These are phyloP conservation scores for Chrysoporthe puriensis DNA, from an alignment of 2,329 filamentous ascomycete genomes.

Conservation along the genomic window DNA sequence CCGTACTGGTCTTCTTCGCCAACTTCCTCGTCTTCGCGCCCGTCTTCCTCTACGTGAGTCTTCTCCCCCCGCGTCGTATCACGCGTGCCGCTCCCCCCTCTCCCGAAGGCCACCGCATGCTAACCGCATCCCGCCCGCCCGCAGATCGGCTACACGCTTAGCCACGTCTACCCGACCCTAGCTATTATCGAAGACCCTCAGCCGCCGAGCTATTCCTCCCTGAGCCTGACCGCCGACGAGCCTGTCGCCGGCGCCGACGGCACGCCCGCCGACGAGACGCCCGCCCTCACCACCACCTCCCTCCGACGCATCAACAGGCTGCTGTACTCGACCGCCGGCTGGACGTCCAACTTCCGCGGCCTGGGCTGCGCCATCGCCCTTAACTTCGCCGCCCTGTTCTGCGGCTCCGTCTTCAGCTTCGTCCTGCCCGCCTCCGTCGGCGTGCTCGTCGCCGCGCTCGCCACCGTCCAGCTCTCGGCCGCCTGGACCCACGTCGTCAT, in stretches of 20 bases:
- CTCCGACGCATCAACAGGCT: conserved; percentile 55
- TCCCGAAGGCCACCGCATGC: neutral
- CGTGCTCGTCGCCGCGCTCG: conserved; percentile 61
- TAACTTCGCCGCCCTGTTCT: conserved; percentile 37
- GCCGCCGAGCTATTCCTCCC: conserved; percentile 57
- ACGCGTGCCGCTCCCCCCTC: neutral
- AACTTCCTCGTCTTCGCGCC: conserved; percentile 52
- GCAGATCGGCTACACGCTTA: conserved; percentile 56
- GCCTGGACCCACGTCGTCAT: conserved; percentile 89
- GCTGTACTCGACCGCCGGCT: conserved; percentile 66
- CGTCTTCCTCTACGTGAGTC: conserved; percentile 46
- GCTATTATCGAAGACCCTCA: conserved; percentile 63
- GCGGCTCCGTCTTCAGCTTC: conserved; percentile 47
- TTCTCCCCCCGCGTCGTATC: neutral
- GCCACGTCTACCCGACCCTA: conserved; percentile 55
- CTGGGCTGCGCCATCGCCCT: conserved; percentile 54
- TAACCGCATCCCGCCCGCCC: conserved; percentile 15
- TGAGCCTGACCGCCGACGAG: conserved; percentile 47
- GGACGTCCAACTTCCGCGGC: conserved; percentile 71
- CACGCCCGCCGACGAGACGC: conserved; percentile 39
- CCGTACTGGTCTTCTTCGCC: conserved; percentile 43
- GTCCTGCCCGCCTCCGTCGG: conserved; percentile 49
- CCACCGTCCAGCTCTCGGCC: conserved; percentile 70
- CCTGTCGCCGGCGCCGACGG: conserved; percentile 39
- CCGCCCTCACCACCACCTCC: conserved; percentile 52